Evolutionary conservation across 441 rosid genomes (phyloP).

Genomic region (Rhodomyrtus psidioides): DNA sequence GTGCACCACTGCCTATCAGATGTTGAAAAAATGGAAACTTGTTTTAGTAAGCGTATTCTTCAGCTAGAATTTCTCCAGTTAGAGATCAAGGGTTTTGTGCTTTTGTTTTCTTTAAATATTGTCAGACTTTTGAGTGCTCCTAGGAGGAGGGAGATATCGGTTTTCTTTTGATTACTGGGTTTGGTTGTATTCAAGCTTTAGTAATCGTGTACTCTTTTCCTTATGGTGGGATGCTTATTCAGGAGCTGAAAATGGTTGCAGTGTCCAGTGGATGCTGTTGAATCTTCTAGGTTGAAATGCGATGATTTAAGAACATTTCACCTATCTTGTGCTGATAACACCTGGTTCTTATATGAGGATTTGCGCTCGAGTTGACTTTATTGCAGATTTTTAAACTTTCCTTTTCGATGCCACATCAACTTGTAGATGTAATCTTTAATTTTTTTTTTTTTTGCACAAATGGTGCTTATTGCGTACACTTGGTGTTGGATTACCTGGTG

Average conservation of each 20-base stretch:
- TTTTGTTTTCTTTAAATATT: background rate
- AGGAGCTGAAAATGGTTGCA: background rate
- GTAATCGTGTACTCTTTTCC: background rate
- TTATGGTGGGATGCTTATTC: background rate
- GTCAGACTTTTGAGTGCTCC: background rate
- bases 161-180: background rate
- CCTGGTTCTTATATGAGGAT: background rate
- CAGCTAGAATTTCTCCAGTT: background rate
- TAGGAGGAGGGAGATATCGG: background rate
- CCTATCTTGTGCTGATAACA: background rate
- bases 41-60: background rate
- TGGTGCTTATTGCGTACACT: no score
- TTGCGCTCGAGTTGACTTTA: background rate
- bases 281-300: background rate
- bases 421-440: background rate
- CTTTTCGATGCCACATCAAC: background rate
- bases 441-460: no score
- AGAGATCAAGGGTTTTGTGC: background rate
- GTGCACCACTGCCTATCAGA: background rate
- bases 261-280: background rate
- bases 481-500: no score
- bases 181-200: background rate
- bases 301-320: background rate
- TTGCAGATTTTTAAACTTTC: background rate
- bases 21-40: background rate